Evolutionary conservation across 1,284 basidiomycete species (phyloP).

Genomic region (Mycosarcoma mackinlayi): DNA sequence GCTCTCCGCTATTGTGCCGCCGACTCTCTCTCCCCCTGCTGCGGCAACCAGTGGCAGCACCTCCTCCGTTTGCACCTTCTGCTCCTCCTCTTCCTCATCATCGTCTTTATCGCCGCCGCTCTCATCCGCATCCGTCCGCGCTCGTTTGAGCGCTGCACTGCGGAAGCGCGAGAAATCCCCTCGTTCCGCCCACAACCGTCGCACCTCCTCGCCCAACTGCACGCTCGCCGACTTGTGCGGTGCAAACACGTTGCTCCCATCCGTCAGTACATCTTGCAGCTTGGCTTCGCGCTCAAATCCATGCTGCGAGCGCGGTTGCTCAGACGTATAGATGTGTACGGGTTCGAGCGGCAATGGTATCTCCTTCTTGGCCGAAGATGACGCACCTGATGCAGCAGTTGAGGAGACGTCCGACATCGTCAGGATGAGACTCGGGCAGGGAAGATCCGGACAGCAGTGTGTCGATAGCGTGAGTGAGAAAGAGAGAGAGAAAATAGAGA

Average conservation of each 20-base stretch:
- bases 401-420: not conserved
- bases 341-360: conserved; percentile 26
- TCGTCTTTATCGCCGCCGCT: conserved; percentile 11
- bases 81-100: not conserved
- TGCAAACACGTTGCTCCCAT: conserved; percentile 33
- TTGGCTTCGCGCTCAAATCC: conserved; percentile 31
- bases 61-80: conserved; percentile 3
- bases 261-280: conserved; percentile 20
- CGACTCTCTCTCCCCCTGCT: conserved; percentile 9
- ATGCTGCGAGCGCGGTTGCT: not conserved
- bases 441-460: too few relatives aligned
- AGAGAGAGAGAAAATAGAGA: not conserved
- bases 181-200: conserved; percentile 57
- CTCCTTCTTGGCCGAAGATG: conserved; percentile 1
- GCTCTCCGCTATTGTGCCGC: conserved; percentile 51
- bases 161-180: conserved; percentile 55
- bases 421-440: not conserved
- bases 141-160: conserved; percentile 14
- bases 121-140: not conserved
- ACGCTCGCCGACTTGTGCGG: conserved; percentile 2
- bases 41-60: too few relatives aligned
- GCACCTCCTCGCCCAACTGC: conserved; percentile 33
- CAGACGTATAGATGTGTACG: conserved; percentile 31
- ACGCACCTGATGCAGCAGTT: conserved; percentile 1
- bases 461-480: not conserved